Base-by-base conservation (phyloP, 2,329 filamentous ascomycete species). In the Penicillium glabrum region DNA sequence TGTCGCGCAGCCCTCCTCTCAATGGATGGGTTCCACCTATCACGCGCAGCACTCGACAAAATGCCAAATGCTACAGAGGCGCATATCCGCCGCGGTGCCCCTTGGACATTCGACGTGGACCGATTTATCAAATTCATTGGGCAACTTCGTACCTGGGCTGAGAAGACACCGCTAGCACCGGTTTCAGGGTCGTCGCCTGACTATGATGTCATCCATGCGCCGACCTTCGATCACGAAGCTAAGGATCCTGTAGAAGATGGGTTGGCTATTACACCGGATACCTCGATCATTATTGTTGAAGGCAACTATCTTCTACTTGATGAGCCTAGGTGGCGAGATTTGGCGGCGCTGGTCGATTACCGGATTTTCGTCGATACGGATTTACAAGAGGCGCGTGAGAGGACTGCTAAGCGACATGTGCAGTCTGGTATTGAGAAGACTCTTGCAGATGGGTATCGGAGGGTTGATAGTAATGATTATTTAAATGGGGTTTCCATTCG, bases 291-390 rank as follows among this genome's bases (percentile, higher is more conserved):
- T 23, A 58, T 65, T 16, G 29, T 66, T 10, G 61, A 67, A 39
- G 62, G 62, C 4, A 65, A 67, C 27, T 65, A 66, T 43, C 54
- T 69, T 9, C 63, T 73, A 3, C 63, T 72, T 10, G 54, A 69
- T 29, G 61, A 68, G 41, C 64, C 65, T 0, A 59, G 54, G 2
- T 78, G 73, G 76, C 58, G 60, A 6, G 66, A 70, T 24, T 69
- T 79, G 23, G 62, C 68, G 2, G 37, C 43, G 0, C 26, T 76
- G 5, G 72, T 77, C 3, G 77, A 80, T 53, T 74, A 77, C n/a
- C 69, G 70, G 2, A 75, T 77, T 61, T 74, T 79, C 21, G 72
- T 81, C 0, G 66, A 75, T 29, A 72, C 77, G 0, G 74, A 79
- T 39, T 61, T 72, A 2, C 54, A 58, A 3, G 61, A 76, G 21